phyloP scores from a whole-genome alignment of 2,329 filamentous ascomycete genomes.

The Epichloe sibirici region DNA sequence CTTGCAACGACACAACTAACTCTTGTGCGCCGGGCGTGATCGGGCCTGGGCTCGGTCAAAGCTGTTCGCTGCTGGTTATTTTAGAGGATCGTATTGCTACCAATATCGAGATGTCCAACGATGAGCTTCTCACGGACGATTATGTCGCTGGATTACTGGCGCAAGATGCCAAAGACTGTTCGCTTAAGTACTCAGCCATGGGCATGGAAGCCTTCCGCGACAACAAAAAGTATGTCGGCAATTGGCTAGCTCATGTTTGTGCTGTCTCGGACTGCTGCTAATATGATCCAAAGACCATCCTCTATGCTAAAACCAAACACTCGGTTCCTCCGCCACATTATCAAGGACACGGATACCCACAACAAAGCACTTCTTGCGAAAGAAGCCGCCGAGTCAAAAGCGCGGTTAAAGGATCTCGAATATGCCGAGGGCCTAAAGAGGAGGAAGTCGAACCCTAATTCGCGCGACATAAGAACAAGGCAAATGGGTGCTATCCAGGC shows the following conservation, averaged over 20 bases:
- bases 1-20: neutral
- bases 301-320: conserved; percentile 81
- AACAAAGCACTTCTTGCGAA: conserved; percentile 78
- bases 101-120: conserved; percentile 24
- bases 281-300: conserved; percentile 36
- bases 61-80: neutral
- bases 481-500: conserved; percentile 50
- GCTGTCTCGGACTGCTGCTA: neutral
- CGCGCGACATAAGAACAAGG: conserved; percentile 40
- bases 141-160: conserved; percentile 71
- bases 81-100: neutral
- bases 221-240: conserved; percentile 32
- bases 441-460: conserved; percentile 31
- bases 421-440: conserved; percentile 32
- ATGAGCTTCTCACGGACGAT: conserved; percentile 55
- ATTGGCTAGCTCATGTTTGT: neutral
- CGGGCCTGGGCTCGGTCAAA: neutral
- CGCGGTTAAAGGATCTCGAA: conserved; percentile 53
- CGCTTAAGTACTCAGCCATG: conserved; percentile 60
- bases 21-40: neutral
- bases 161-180: conserved; percentile 64
- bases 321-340: conserved; percentile 75
- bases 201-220: conserved; percentile 48
- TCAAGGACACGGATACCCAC: conserved; percentile 77
- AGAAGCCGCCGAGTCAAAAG: conserved; percentile 67